These are phyloP conservation scores for Xylaria multiplex DNA, from an alignment of 2,329 filamentous ascomycete genomes.

Conservation along the genomic window DNA sequence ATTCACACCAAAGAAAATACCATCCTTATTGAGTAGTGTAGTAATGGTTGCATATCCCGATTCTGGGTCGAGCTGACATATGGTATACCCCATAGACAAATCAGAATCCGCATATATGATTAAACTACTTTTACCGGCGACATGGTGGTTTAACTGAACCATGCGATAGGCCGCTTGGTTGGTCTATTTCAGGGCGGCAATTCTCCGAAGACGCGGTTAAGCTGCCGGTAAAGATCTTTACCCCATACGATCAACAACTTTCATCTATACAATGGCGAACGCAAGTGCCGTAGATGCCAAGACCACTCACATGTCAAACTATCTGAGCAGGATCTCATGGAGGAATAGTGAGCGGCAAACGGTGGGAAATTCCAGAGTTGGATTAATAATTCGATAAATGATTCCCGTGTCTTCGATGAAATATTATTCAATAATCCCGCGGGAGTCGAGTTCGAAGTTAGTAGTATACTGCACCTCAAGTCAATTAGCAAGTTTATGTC, in stretches of 20 bases:
- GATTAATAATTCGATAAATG: not conserved
- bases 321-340: not conserved
- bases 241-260: constrained; percentile 26
- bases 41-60: constrained; percentile 23
- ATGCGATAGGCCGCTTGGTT: constrained; percentile 31
- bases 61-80: constrained; percentile 16
- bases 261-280: constrained; percentile 24
- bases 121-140: constrained; percentile 43
- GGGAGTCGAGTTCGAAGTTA: not conserved
- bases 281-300: constrained; percentile 35
- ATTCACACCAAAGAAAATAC: not conserved
- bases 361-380: not conserved
- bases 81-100: constrained; percentile 34
- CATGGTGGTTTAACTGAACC: constrained; percentile 37
- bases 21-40: constrained; percentile 11
- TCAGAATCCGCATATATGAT: constrained; percentile 34
- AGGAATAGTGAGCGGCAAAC: not conserved
- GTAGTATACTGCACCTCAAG: not conserved
- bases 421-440: not conserved
- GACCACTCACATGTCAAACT: constrained; percentile 19
- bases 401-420: not conserved
- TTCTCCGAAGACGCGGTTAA: constrained; percentile 33
- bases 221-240: constrained; percentile 39
- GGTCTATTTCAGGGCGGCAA: constrained; percentile 34
- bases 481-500: not conserved